These are phyloP conservation scores for Tausonia pullulans DNA, from an alignment of 1,284 basidiomycete genomes.

Conservation along the genomic window DNA sequence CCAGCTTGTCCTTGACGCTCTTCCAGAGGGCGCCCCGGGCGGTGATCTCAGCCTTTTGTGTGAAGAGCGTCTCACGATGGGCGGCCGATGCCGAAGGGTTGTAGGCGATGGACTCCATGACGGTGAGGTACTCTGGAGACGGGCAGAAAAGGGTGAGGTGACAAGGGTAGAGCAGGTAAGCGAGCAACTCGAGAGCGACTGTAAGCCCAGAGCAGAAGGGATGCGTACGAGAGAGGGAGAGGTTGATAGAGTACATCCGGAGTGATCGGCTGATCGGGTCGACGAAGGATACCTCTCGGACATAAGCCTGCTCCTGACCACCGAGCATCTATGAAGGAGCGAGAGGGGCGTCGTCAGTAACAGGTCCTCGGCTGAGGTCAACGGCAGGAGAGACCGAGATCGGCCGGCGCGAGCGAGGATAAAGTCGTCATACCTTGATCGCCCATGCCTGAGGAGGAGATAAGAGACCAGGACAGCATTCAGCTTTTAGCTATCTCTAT, in stretches of 20 bases:
- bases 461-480: not conserved
- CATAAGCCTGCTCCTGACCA: conserved; percentile 82
- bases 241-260: conserved; percentile 67
- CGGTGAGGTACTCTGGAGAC: conserved; percentile 51
- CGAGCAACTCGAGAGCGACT: too few species aligned
- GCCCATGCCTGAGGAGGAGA: conserved; percentile 27
- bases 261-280: conserved; percentile 67
- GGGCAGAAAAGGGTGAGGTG: conserved; percentile 23
- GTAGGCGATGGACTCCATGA: conserved; percentile 81
- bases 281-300: conserved; percentile 84
- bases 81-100: conserved; percentile 42
- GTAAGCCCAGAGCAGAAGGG: not conserved
- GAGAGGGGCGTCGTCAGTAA: not conserved
- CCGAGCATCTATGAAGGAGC: conserved; percentile 54
- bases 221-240: conserved; percentile 8
- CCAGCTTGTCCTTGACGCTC: conserved; percentile 63
- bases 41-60: conserved; percentile 74
- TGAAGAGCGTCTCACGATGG: conserved; percentile 47
- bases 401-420: not conserved
- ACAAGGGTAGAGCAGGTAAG: not conserved
- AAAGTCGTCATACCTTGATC: conserved; percentile 27
- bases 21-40: conserved; percentile 65
- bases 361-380: not conserved
- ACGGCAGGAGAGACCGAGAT: too few species aligned
- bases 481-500: too few species aligned